phyloP scores from a whole-genome alignment of 768 basidiomycete species.

The Leccinellum albellum region DNA sequence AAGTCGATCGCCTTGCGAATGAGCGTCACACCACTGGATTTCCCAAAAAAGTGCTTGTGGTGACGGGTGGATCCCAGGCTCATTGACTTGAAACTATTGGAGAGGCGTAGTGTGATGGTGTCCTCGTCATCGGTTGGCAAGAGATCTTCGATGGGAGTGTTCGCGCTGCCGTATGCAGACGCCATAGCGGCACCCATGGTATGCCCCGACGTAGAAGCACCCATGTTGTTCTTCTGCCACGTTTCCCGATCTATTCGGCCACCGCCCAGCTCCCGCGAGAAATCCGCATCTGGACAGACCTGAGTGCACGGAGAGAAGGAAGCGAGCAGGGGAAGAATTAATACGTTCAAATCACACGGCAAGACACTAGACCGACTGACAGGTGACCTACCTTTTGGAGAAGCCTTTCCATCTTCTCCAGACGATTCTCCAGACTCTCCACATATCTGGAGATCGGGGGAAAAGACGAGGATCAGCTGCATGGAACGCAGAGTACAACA shows the following conservation, averaged over 20 bases:
- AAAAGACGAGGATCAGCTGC: neutral
- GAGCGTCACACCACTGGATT: constrained; percentile 41
- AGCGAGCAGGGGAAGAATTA: neutral
- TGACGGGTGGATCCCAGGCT: constrained; percentile 1
- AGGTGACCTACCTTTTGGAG: constrained; percentile 42
- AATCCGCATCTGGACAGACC: constrained; percentile 64
- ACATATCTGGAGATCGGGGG: constrained; percentile 44
- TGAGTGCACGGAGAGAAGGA: constrained; percentile 18
- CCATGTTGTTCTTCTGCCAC: constrained; percentile 27
- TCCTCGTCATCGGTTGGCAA: constrained; percentile 30
- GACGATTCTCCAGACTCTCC: constrained; percentile 55
- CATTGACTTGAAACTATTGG: constrained; percentile 24
- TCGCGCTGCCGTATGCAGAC: constrained; percentile 2
- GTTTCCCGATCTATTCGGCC: constrained; percentile 36
- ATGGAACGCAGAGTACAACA: neutral
- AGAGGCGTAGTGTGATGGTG: constrained; percentile 18
- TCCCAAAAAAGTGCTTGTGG: constrained; percentile 34
- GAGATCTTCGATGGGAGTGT: constrained; percentile 17
- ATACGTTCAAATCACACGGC: neutral
- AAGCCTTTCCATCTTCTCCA: constrained; percentile 64
- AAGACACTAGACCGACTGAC: neutral
- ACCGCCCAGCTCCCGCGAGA: constrained; percentile 55
- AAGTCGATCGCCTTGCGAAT: constrained; percentile 51
- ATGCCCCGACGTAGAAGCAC: constrained; percentile 11
- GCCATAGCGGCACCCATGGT: constrained; percentile 10